Evolutionary conservation across 2,329 filamentous ascomycete genomes (phyloP).

Genomic region (Aspergillus aculeatinus): DNA sequence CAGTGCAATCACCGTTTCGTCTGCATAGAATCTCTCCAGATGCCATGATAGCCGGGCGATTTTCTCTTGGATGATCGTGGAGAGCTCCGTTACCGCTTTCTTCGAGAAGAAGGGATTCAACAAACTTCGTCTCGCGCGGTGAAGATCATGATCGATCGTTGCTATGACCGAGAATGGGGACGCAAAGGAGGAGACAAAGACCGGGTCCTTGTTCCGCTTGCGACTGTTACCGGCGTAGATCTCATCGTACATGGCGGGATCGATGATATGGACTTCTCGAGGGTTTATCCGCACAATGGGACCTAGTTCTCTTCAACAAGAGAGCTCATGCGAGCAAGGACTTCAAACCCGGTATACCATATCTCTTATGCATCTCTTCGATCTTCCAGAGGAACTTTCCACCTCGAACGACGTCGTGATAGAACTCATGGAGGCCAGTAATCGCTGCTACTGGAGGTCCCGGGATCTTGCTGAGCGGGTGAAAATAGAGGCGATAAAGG

Average conservation of each 20-base stretch:
- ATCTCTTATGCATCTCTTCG: slow-evolving; percentile 34
- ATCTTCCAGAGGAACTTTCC: slow-evolving; percentile 30
- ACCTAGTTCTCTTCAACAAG: neutral
- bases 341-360: slow-evolving; percentile 24
- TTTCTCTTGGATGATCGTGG: neutral
- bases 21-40: neutral
- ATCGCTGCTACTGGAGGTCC: slow-evolving; percentile 33
- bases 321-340: no score
- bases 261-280: slow-evolving; percentile 35
- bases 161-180: slow-evolving; percentile 23
- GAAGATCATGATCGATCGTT: slow-evolving; percentile 41
- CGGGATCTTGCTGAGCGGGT: slow-evolving; percentile 33
- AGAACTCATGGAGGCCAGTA: slow-evolving; percentile 33
- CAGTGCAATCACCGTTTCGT: neutral
- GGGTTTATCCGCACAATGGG: slow-evolving; percentile 34
- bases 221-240: slow-evolving; percentile 26
- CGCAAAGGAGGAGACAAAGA: slow-evolving; percentile 16
- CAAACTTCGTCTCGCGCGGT: slow-evolving; percentile 18
- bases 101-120: neutral
- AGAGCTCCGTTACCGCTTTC: neutral
- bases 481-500: slow-evolving; percentile 12
- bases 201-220: slow-evolving; percentile 23
- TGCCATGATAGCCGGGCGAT: neutral
- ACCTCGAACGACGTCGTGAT: slow-evolving; percentile 30
- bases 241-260: slow-evolving; percentile 32